Percentiles rank a stretch among this genome's conserved stretches.
phyloP scores from a whole-genome alignment of 306 rosid species.

The Herpetospermum pedunculosum region DNA sequence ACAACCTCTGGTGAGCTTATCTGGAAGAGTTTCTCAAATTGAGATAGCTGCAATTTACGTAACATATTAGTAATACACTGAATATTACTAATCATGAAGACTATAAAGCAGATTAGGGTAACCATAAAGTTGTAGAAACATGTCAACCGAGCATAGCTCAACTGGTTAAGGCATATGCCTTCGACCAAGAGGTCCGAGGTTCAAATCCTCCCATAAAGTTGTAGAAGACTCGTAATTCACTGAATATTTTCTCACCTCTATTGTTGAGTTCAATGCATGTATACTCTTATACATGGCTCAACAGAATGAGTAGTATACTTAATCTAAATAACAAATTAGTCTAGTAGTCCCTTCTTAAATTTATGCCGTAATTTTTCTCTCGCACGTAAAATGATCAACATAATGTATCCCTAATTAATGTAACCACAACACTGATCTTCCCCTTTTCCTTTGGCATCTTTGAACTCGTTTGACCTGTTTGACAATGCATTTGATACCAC shows the following conservation, averaged over 20 bases:
- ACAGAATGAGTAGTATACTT: not conserved
- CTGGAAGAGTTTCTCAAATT: constrained; percentile 42
- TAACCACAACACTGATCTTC: not conserved
- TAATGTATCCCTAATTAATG: not conserved
- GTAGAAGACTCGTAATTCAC: not conserved
- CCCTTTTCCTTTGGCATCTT: not conserved
- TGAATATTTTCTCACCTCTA: not conserved
- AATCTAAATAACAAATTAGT: not conserved
- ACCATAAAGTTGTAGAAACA: no score
- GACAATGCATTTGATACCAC: not conserved
- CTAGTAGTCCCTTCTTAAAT: not conserved
- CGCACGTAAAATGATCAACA: not conserved
- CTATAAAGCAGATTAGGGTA: not conserved
- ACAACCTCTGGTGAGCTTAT: constrained; percentile 18
- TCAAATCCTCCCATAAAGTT: no score
- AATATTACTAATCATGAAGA: not conserved
- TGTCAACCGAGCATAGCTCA: no score
- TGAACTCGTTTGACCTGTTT: not conserved
- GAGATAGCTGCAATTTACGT: constrained; percentile 22
- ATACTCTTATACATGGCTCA: not conserved
- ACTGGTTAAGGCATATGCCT: no score
- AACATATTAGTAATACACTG: not conserved
- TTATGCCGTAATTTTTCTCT: not conserved
- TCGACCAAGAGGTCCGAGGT: no score
- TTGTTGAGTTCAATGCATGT: not conserved